Evolutionary conservation across 1,284 basidiomycete genomes (phyloP).

Genomic region (Pyrrhoderma noxium): DNA sequence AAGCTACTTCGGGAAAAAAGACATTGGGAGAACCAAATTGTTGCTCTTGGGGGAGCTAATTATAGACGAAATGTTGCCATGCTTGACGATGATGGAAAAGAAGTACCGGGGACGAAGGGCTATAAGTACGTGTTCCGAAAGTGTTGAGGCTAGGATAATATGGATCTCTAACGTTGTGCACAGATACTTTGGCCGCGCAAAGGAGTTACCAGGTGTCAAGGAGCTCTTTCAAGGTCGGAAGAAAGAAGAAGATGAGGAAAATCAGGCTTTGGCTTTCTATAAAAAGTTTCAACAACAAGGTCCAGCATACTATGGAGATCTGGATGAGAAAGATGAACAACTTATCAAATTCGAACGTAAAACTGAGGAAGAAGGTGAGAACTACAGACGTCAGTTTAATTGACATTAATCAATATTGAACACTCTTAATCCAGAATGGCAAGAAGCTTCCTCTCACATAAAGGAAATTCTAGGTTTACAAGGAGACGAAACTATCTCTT

Average conservation of each 20-base stretch:
- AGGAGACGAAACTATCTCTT: conserved; percentile 45
- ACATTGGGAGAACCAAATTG: conserved; percentile 97
- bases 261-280: conserved; percentile 69
- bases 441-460: conserved; percentile 52
- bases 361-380: conserved; percentile 71
- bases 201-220: conserved; percentile 91
- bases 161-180: conserved; percentile 5
- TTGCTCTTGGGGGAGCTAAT: conserved; percentile 92
- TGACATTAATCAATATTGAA: conserved; percentile 1
- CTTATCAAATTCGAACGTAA: conserved; percentile 67
- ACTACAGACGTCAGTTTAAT: conserved; percentile 15
- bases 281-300: conserved; percentile 88
- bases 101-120: conserved; percentile 94
- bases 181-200: conserved; percentile 96
- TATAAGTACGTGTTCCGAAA: conserved; percentile 73
- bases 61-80: conserved; percentile 88
- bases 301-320: conserved; percentile 86
- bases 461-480: conserved; percentile 51
- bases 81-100: conserved; percentile 89
- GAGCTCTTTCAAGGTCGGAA: conserved; percentile 87
- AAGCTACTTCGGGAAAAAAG: conserved; percentile 90
- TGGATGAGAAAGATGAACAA: conserved; percentile 74
- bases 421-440: conserved; percentile 53
- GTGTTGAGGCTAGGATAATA: not conserved
- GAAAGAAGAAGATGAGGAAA: conserved; percentile 80